These are phyloP conservation scores for Septoria linicola DNA, from an alignment of 2,329 filamentous ascomycete genomes.

Conservation along the genomic window DNA sequence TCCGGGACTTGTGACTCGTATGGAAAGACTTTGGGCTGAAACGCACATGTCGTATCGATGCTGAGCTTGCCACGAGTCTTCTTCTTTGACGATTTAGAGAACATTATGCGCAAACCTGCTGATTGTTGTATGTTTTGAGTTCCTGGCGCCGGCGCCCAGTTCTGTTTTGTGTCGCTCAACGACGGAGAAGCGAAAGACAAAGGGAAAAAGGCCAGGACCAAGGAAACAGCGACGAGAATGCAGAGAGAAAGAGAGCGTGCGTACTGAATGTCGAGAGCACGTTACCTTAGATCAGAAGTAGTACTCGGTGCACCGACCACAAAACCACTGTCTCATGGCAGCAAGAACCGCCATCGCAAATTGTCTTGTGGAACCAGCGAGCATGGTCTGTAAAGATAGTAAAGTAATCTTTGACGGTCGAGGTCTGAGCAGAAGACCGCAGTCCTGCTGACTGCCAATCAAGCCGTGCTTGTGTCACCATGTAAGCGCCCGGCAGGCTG, in stretches of 20 bases:
- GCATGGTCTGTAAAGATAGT: background rate
- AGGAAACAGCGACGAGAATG: background rate
- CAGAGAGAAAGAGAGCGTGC: background rate
- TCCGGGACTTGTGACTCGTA: constrained; percentile 34
- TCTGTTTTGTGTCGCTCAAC: background rate
- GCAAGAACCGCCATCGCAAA: constrained; percentile 1
- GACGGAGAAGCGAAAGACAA: background rate
- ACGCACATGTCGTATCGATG: constrained; percentile 68
- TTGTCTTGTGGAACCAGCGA: background rate
- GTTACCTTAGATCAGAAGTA: no score
- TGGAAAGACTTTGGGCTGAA: constrained; percentile 46
- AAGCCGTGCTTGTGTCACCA: background rate
- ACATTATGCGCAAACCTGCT: constrained; percentile 2
- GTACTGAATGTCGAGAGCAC: no score
- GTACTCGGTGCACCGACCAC: no score
- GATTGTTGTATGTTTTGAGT: background rate
- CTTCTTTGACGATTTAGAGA: constrained; percentile 7
- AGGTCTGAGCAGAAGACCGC: background rate
- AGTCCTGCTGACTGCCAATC: background rate
- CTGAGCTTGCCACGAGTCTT: constrained; percentile 23
- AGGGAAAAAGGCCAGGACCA: background rate
- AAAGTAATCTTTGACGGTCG: background rate
- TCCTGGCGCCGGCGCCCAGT: background rate
- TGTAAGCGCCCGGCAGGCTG: background rate
- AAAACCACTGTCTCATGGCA: no score